Evolutionary conservation across 352 stramenopile genomes (phyloP), one percentile per base, ranked within the genome.

Genomic region (Pythium monospermum): DNA sequence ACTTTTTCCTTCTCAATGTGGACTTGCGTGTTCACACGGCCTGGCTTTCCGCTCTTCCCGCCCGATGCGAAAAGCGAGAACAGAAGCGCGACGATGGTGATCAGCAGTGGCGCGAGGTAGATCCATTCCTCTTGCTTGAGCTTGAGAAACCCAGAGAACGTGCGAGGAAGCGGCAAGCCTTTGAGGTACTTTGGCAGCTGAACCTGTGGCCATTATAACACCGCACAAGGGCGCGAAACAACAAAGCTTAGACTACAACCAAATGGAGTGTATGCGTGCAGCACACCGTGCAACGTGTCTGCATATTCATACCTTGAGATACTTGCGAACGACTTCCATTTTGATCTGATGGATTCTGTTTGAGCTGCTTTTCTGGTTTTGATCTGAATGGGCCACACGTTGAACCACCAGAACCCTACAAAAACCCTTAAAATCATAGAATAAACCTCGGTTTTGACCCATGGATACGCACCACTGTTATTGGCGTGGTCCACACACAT

Each of bases 111-210:
- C 50, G 78, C 78, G 46, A 93, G 66, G 64, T 89, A 90, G 62
- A 91, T 49, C 83, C 77, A 93, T 45, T 93, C 83, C 12, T 84
- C 76, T 44, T 88, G 76, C 66, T 85, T 93, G 48, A 91, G 78
- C 73, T 91, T 93, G 26, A 83, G 58, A 49, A 93, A 87, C 47
- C 83, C 83, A 18, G 67, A 67, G 43, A 93, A 89, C 35, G 80
- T 93, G 67, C 83, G 82, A 21, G 83, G 83, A 32, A 93, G 74
- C 33, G 83, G 83, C 46, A 93, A 54, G 0, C 73, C 80, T 62
- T 91, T 91, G 25, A 93, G 76, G 68, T 93, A 93, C 47, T 77
- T 77, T 35, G 83, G 83, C 61, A 93, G 49, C 31, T 85, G 71
- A 19, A 81, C 63, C 74, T 87, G 31, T n/a, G 19, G 15, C 37